Percentiles rank a stretch among this genome's conserved stretches.
phyloP scores from a whole-genome alignment of 2,329 filamentous ascomycete species.

The Trichophyton benhamiae region DNA sequence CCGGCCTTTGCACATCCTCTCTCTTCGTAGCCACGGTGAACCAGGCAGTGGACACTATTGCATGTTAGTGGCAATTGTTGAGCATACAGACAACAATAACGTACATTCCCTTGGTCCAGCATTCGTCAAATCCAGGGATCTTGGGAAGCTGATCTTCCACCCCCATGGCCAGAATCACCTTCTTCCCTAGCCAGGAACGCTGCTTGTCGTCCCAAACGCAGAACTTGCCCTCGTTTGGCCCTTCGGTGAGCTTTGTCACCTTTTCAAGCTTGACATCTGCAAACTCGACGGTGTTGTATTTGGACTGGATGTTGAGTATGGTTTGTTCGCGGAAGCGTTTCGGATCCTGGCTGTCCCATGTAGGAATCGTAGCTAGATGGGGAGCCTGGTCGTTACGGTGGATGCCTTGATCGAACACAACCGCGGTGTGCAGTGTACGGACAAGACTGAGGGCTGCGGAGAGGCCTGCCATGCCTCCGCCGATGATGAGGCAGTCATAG shows the following conservation, averaged over 20 bases:
- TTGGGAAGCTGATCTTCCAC: constrained; percentile 40
- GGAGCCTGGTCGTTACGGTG: constrained; percentile 34
- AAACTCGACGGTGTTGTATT: constrained; percentile 27
- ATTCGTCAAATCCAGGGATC: constrained; percentile 43
- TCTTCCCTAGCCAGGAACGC: constrained; percentile 36
- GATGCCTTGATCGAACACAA: constrained; percentile 34
- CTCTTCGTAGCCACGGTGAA: constrained; percentile 50
- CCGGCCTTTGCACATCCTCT: constrained; percentile 36
- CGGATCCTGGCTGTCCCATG: constrained; percentile 28
- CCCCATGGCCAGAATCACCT: constrained; percentile 45
- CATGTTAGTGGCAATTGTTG: not conserved
- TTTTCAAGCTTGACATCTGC: constrained; percentile 8
- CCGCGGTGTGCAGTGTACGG: constrained; percentile 29
- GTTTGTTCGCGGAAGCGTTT: constrained; percentile 22
- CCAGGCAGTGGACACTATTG: constrained; percentile 46
- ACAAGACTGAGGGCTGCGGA: constrained; percentile 25
- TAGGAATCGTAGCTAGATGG: constrained; percentile 38
- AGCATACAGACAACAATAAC: constrained; percentile 8
- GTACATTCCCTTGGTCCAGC: constrained; percentile 43
- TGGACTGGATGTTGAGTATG: constrained; percentile 23
- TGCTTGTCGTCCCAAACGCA: constrained; percentile 34
- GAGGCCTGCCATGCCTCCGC: constrained; percentile 24
- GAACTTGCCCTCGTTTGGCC: constrained; percentile 18
- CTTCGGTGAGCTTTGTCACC: constrained; percentile 12
- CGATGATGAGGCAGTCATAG: constrained; percentile 18